Base-by-base conservation (phyloP, 352 stramenopile genomes). In the Phytophthora ohioensis region DNA sequence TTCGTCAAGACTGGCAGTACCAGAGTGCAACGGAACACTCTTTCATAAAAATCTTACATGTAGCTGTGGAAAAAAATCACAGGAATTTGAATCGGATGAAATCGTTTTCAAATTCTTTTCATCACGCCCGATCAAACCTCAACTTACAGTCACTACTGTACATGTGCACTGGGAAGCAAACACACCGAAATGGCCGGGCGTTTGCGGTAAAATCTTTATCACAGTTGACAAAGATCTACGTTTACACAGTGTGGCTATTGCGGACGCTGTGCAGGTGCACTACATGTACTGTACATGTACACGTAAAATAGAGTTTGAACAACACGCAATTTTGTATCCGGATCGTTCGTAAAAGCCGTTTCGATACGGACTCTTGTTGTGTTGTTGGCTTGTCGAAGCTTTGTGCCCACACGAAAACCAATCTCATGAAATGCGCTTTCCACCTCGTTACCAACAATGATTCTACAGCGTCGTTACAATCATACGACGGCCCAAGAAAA, bases 401-500 rank as follows among this genome's bases (percentile, higher is more conserved):
- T 30, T 30, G 9, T 21, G 27, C 5, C 55, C 55, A 52, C 41
- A 52, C 21, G 17, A 53, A 61, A 61, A 21, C 55, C 41, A 52
- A 61, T 61, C 55, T 1, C 34, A 52, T 43, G 55, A 61, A 61
- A 36, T 61, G 55, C 5, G 52, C 15, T n/a, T 52, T 52, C 55
- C 55, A 52, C 35, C 21, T 27, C 21, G 21, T 53, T 56, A 13
- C 49, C n/a, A 56, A 56, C 13, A 7, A 9, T 34, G 45, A 54
- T 35, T 39, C 11, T 39, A 35, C 5, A 42, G 6, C 10, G 2
- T 32, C 7, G 31, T 42, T 45, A 57, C 49, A 34, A 57, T 34
- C 13, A 13, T 8, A 45, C 31, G 5, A 45, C 10, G 17, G 11
- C 39, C 11, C 10, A n/a, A n/a, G 39, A 4, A 45, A 27, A 27